Percentiles rank a stretch among this genome's conserved stretches.
These are phyloP conservation scores for Fusarium oxysporum DNA, from an alignment of 2,329 filamentous ascomycete species.

Conservation along the genomic window DNA sequence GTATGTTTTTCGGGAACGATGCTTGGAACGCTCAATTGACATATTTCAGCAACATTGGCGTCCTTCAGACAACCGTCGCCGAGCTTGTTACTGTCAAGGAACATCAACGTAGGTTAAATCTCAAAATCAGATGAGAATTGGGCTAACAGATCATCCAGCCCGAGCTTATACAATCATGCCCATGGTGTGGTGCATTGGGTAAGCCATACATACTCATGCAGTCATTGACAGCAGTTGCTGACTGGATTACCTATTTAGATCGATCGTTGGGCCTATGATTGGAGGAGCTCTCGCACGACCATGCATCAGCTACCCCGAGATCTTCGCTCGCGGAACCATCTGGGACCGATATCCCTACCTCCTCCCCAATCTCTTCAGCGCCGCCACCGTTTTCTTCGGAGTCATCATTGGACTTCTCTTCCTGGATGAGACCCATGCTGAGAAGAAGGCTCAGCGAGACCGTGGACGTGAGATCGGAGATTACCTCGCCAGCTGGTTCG, in stretches of 20 bases:
- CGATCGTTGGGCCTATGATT: constrained; percentile 91
- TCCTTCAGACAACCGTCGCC: constrained; percentile 93
- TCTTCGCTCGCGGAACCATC: constrained; percentile 79
- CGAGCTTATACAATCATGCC: constrained; percentile 98
- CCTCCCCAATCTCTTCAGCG: constrained; percentile 91
- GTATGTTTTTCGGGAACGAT: constrained; percentile 60
- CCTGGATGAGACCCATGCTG: constrained; percentile 91
- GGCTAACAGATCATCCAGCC: constrained; percentile 62
- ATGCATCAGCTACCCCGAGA: constrained; percentile 80
- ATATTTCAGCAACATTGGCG: constrained; percentile 82
- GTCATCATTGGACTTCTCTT: constrained; percentile 85
- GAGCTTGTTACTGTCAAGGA: constrained; percentile 94
- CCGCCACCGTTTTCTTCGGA: constrained; percentile 79
- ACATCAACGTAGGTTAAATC: constrained; percentile 78
- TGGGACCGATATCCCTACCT: constrained; percentile 92
- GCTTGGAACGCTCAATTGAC: constrained; percentile 18
- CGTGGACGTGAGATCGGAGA: constrained; percentile 80
- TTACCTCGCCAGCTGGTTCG: constrained; percentile 68
- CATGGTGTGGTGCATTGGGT: constrained; percentile 96
- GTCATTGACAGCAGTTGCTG: constrained; percentile 29
- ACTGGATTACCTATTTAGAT: constrained; percentile 63
- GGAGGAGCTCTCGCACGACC: constrained; percentile 91
- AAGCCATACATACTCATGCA: constrained; percentile 48
- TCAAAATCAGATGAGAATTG: background rate
- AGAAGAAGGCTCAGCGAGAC: constrained; percentile 82